Evolutionary conservation across 352 stramenopile species (phyloP).

Genomic region (Aphanomyces stellatus): DNA sequence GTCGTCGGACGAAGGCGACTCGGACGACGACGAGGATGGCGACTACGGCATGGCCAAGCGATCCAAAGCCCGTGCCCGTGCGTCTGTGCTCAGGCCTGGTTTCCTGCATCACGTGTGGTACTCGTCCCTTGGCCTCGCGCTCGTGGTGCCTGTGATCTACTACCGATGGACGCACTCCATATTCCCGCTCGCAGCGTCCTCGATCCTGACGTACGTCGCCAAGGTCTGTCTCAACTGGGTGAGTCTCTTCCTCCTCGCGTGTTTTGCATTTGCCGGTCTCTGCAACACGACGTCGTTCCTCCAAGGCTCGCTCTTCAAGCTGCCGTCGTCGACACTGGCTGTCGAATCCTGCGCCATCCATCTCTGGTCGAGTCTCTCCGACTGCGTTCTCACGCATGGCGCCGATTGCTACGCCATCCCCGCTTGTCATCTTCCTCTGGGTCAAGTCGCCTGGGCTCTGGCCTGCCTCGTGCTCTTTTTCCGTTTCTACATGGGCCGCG

Average conservation of each 20-base stretch:
- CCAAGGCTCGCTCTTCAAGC: neutral
- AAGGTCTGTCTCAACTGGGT: conserved; percentile 10
- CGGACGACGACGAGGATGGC: conserved; percentile 2
- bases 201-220: neutral
- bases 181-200: neutral
- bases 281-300: conserved; percentile 8
- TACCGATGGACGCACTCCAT: neutral
- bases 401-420: neutral
- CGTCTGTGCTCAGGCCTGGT: neutral
- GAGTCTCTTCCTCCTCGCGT: neutral
- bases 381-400: neutral
- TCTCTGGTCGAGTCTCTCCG: neutral
- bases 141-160: neutral
- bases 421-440: neutral
- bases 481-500: neutral
- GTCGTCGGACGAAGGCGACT: neutral
- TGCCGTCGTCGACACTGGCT: neutral
- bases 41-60: neutral
- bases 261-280: neutral
- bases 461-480: neutral
- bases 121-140: conserved; percentile 3
- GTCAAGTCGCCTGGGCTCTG: neutral
- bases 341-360: neutral
- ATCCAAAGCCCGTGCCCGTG: neutral
- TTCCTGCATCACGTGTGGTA: conserved; percentile 2